Conservation (phyloP, 306 rosid species). For the Vachellia pachyceras region DNA sequence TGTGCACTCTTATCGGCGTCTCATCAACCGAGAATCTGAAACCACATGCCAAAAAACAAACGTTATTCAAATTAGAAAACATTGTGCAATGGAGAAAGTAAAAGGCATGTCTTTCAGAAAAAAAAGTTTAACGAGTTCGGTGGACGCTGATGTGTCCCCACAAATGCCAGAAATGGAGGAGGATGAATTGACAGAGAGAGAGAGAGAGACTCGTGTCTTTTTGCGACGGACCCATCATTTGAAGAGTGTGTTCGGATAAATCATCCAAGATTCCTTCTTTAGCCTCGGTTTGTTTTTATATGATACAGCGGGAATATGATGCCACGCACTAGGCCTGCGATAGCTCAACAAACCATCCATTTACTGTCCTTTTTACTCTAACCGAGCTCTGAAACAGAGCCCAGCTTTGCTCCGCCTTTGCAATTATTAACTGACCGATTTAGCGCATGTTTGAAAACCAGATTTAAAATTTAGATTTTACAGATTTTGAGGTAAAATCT, state of each 20-base stretch:
- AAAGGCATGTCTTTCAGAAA: background rate
- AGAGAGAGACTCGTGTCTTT: conserved; percentile 2
- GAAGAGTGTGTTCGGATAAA: background rate
- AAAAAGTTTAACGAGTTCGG: background rate
- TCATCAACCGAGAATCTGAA: conserved; percentile 79
- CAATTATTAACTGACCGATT: background rate
- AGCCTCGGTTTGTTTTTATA: conserved; percentile 12
- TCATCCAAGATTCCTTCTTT: conserved; percentile 51
- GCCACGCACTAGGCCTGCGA: conserved; percentile 24
- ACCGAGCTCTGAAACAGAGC: conserved; percentile 7
- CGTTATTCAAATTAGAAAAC: background rate
- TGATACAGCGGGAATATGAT: conserved; percentile 24
- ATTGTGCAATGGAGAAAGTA: background rate
- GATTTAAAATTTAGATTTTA: too few relatives aligned
- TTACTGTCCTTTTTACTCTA: background rate
- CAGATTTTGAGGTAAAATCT: too few relatives aligned
- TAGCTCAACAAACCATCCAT: conserved; percentile 36
- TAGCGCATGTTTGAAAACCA: too few relatives aligned
- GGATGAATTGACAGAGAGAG: conserved; percentile 22
- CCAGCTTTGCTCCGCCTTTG: background rate
- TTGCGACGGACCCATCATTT: conserved; percentile 6
- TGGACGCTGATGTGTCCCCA: conserved; percentile 24
- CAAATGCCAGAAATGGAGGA: conserved; percentile 20
- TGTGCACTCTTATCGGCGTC: conserved; percentile 87
- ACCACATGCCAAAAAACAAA: background rate